These are phyloP conservation scores for Eleusine indica DNA, from an alignment of 176 grass and related monocot genomes.

Conservation along the genomic window DNA sequence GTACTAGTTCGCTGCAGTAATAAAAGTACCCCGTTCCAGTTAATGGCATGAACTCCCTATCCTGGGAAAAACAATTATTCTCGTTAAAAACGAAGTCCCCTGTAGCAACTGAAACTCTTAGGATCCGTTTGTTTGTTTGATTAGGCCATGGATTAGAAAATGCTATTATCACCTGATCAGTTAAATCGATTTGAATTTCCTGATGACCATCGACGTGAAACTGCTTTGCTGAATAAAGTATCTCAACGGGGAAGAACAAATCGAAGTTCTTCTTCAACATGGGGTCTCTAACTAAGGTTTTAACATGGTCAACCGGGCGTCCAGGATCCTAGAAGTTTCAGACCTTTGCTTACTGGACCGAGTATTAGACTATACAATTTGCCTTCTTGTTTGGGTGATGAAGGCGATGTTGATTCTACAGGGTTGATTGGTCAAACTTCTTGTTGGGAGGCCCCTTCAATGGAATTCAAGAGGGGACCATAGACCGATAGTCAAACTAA, in stretches of 20 bases:
- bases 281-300: neutral
- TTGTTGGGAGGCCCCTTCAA: slow-evolving; percentile 34
- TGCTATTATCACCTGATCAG: slow-evolving; percentile 1
- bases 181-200: slow-evolving; percentile 28
- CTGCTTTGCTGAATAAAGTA: neutral
- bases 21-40: neutral
- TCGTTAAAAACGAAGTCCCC: neutral
- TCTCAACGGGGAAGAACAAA: slow-evolving; percentile 23
- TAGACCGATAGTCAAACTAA: slow-evolving; percentile 28
- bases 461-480: slow-evolving; percentile 33
- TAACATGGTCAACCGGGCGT: slow-evolving; percentile 24
- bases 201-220: neutral
- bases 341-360: neutral
- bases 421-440: slow-evolving; percentile 51
- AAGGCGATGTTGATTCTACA: slow-evolving; percentile 43
- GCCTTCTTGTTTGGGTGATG: slow-evolving; percentile 34
- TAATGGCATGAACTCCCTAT: neutral
- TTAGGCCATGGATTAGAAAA: slow-evolving; percentile 26
- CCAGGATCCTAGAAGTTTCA: slow-evolving; percentile 23
- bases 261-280: slow-evolving; percentile 18
- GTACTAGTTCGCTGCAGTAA: slow-evolving; percentile 4
- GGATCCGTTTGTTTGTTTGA: slow-evolving; percentile 30
- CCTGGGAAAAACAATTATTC: neutral
- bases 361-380: slow-evolving; percentile 35
- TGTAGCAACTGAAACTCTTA: slow-evolving; percentile 13